phyloP scores from a whole-genome alignment of 805 yeast genomes.

The Pichia nanzhaoensis region DNA sequence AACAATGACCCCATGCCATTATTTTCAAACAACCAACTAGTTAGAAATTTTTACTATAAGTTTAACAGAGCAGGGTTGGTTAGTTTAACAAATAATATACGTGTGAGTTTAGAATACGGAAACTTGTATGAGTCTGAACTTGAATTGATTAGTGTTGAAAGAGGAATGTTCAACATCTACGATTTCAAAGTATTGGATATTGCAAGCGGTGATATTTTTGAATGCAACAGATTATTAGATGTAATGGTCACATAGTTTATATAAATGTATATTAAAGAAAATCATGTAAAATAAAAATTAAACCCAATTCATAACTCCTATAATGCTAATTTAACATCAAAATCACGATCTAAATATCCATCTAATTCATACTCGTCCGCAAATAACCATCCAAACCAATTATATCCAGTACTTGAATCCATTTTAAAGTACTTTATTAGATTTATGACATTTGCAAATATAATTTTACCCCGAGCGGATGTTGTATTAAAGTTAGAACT shows the following conservation, averaged over 20 bases:
- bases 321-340: slow-evolving; percentile 4
- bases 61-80: slow-evolving; percentile 50
- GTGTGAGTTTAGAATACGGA: slow-evolving; percentile 53
- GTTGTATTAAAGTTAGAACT: slow-evolving; percentile 13
- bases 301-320: background rate
- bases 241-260: slow-evolving; percentile 44
- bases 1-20: slow-evolving; percentile 25
- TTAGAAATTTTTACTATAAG: slow-evolving; percentile 29
- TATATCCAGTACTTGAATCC: slow-evolving; percentile 19
- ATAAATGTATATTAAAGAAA: background rate
- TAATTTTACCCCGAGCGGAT: slow-evolving; percentile 13
- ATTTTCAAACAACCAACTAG: slow-evolving; percentile 24
- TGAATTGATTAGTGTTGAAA: slow-evolving; percentile 51
- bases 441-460: slow-evolving; percentile 18
- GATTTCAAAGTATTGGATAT: slow-evolving; percentile 64
- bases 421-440: slow-evolving; percentile 21
- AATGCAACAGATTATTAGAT: slow-evolving; percentile 63
- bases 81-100: slow-evolving; percentile 57
- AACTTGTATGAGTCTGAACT: slow-evolving; percentile 60
- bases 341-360: slow-evolving; percentile 14
- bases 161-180: slow-evolving; percentile 57
- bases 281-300: background rate
- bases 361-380: slow-evolving; percentile 22
- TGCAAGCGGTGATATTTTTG: slow-evolving; percentile 57
- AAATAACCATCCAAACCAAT: slow-evolving; percentile 27